phyloP scores from a whole-genome alignment of 768 basidiomycete genomes.

The Russula sp. region DNA sequence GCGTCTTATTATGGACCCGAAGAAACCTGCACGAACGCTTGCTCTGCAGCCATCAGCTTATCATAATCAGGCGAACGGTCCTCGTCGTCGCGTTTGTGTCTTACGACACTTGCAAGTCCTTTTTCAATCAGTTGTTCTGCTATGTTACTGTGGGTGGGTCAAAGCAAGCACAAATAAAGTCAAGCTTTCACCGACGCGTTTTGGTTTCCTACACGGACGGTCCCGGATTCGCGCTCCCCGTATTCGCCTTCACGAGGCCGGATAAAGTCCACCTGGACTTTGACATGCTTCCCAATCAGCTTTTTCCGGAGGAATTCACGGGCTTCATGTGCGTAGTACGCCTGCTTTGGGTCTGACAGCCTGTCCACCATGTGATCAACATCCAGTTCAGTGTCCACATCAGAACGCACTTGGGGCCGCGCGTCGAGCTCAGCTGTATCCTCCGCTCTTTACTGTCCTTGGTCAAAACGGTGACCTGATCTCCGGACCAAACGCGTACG shows the following conservation, averaged over 20 bases:
- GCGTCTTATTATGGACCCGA: background rate
- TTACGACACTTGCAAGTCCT: slow-evolving; percentile 83
- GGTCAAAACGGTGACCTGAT: slow-evolving; percentile 80
- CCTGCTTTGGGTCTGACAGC: slow-evolving; percentile 80
- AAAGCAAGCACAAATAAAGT: background rate
- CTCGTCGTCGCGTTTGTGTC: slow-evolving; percentile 94
- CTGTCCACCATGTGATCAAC: slow-evolving; percentile 40
- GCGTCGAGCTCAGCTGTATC: slow-evolving; percentile 83
- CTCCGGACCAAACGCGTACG: slow-evolving; percentile 85
- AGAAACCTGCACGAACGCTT: slow-evolving; percentile 54
- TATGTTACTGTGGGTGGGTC: slow-evolving; percentile 62
- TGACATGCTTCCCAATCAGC: slow-evolving; percentile 86
- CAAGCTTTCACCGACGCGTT: slow-evolving; percentile 54
- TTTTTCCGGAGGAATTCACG: slow-evolving; percentile 90
- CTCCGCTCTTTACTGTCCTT: slow-evolving; percentile 78
- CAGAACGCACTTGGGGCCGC: slow-evolving; percentile 67
- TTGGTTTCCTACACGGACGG: slow-evolving; percentile 79
- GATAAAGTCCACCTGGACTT: slow-evolving; percentile 82
- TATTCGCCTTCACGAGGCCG: slow-evolving; percentile 91
- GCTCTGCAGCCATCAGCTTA: slow-evolving; percentile 93
- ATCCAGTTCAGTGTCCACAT: background rate
- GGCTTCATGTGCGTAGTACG: slow-evolving; percentile 87
- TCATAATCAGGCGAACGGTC: slow-evolving; percentile 95
- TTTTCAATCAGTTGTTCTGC: slow-evolving; percentile 93
- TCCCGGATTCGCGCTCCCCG: slow-evolving; percentile 90